These are phyloP conservation scores for Dillenia turbinata DNA, from an alignment of 164 flowering plant genomes.

Conservation along the genomic window DNA sequence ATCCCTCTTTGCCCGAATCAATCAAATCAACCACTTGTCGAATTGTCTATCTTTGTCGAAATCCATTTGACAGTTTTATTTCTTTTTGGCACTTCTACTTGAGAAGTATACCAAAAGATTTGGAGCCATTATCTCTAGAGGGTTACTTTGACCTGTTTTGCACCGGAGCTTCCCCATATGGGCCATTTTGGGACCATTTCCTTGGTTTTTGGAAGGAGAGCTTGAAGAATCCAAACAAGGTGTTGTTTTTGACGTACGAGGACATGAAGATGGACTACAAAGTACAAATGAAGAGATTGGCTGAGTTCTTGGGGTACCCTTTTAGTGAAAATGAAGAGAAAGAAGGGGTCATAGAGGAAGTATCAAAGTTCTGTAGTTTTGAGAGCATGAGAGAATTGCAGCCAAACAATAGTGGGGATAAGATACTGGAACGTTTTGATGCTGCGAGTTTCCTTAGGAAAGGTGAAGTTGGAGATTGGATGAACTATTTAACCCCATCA, in stretches of 20 bases:
- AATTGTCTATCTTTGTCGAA: slow-evolving; percentile 21
- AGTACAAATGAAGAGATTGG: slow-evolving; percentile 13
- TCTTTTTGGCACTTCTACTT: slow-evolving; percentile 14
- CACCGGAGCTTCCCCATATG: slow-evolving; percentile 3
- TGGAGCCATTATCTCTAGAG: not conserved
- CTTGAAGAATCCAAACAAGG: slow-evolving; percentile 8
- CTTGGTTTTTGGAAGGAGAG: slow-evolving; percentile 12
- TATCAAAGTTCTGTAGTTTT: slow-evolving; percentile 15
- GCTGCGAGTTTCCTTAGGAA: slow-evolving; percentile 4
- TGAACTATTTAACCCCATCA: slow-evolving; percentile 5
- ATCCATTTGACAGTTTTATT: slow-evolving; percentile 18
- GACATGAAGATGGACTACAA: slow-evolving; percentile 14
- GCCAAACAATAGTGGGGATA: slow-evolving; percentile 7
- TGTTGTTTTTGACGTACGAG: slow-evolving; percentile 22
- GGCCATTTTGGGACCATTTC: slow-evolving; percentile 18
- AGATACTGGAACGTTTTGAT: not conserved
- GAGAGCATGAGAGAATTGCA: slow-evolving; percentile 10
- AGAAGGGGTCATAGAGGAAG: slow-evolving; percentile 12
- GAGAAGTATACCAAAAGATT: not conserved
- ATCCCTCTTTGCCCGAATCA: slow-evolving; percentile 11
- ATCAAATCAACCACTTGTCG: slow-evolving; percentile 8
- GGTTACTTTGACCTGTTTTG: slow-evolving; percentile 14
- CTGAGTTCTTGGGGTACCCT: slow-evolving; percentile 10
- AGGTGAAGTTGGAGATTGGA: slow-evolving; percentile 16
- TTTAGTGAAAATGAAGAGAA: slow-evolving; percentile 10